Evolutionary conservation across 805 yeast species (phyloP).

Genomic region (Pichia californica): DNA sequence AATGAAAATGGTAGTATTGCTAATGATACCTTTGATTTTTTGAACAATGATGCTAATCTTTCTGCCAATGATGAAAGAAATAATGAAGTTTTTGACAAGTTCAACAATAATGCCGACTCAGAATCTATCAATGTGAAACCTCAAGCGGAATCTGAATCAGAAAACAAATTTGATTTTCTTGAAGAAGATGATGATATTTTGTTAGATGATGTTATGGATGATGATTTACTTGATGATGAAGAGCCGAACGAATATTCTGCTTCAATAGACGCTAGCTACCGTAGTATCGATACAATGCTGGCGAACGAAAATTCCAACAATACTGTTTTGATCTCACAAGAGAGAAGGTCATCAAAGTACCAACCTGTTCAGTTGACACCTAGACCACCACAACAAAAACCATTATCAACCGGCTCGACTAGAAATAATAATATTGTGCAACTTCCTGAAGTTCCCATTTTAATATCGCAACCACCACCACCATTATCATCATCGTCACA

Average conservation of each 20-base stretch:
- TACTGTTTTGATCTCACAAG: neutral
- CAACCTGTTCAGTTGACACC: slow-evolving; percentile 2
- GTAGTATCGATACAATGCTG: neutral
- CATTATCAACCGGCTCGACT: no score
- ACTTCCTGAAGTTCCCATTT: no score
- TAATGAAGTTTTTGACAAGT: slow-evolving; percentile 1
- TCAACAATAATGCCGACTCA: no score
- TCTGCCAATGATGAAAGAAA: neutral
- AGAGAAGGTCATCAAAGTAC: neutral
- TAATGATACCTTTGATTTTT: neutral
- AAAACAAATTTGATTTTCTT: slow-evolving; percentile 27
- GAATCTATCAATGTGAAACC: no score
- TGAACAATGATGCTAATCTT: neutral
- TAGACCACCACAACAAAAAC: neutral
- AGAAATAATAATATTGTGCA: no score
- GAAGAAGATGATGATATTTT: slow-evolving; percentile 40
- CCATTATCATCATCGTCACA: neutral
- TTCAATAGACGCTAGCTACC: neutral
- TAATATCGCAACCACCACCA: neutral
- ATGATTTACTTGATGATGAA: slow-evolving; percentile 30
- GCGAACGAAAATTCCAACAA: neutral
- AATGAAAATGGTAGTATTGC: neutral
- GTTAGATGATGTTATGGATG: slow-evolving; percentile 32
- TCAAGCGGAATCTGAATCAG: neutral
- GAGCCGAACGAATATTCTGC: neutral